These are phyloP conservation scores for Epicoccum nigrum DNA, from an alignment of 2,329 filamentous ascomycete genomes.

Conservation along the genomic window DNA sequence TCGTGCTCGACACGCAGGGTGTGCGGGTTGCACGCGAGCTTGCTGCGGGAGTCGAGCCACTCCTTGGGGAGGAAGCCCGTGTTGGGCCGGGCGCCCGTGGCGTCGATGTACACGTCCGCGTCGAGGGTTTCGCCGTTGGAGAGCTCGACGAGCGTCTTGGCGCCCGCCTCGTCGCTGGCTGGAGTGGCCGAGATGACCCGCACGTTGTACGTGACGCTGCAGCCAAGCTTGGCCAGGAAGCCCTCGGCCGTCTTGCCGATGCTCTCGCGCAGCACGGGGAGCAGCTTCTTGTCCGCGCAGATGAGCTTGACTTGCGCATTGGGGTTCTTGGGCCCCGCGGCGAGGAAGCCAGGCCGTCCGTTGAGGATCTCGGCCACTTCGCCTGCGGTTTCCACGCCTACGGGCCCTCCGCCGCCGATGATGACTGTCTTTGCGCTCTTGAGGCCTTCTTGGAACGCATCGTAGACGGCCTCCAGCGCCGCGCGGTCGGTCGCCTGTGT, in stretches of 20 bases:
- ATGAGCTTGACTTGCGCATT: constrained; percentile 55
- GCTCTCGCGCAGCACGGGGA: constrained; percentile 51
- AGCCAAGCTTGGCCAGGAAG: constrained; percentile 55
- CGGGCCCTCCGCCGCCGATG: constrained; percentile 57
- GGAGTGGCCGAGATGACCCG: constrained; percentile 39
- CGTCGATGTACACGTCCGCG: constrained; percentile 62
- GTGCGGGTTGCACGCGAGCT: constrained; percentile 56
- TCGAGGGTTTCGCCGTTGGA: constrained; percentile 56
- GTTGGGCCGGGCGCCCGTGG: constrained; percentile 60
- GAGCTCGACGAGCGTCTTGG: constrained; percentile 51
- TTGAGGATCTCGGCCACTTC: constrained; percentile 55
- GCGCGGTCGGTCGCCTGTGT: constrained; percentile 48
- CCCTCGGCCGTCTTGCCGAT: constrained; percentile 55
- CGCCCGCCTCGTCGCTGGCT: constrained; percentile 40
- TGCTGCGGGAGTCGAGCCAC: constrained; percentile 57
- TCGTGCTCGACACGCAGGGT: constrained; percentile 56
- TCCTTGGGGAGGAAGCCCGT: constrained; percentile 59
- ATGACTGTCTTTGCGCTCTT: constrained; percentile 52
- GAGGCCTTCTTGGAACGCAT: constrained; percentile 46
- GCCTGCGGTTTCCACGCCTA: constrained; percentile 58
- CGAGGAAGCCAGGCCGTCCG: constrained; percentile 46
- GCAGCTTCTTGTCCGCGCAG: constrained; percentile 52
- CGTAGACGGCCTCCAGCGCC: constrained; percentile 39
- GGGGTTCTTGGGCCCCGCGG: constrained; percentile 45
- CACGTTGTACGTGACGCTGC: constrained; percentile 53